Conservation (phyloP, 163 green algal species). For the Scenedesmus sp. region DNA sequence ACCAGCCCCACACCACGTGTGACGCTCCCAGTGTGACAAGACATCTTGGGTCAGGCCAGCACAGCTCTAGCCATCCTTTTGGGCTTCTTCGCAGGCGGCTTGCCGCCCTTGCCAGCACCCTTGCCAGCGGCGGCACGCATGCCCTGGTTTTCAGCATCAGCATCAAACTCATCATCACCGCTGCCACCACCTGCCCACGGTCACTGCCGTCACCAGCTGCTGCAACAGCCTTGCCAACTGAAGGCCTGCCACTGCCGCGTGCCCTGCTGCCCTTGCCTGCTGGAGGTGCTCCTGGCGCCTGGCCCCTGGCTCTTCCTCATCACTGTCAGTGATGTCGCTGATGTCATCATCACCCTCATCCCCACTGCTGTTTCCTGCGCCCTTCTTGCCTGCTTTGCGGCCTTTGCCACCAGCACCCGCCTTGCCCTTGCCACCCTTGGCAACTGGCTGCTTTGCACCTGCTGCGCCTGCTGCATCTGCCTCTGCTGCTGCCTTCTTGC, state of each 20-base stretch:
- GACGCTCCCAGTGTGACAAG: neutral
- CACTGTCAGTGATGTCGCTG: constrained; percentile 19
- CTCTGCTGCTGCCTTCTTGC: neutral
- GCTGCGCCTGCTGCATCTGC: neutral
- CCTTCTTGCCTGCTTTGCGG: neutral
- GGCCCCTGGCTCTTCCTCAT: neutral
- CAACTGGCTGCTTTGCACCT: neutral
- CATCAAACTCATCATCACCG: constrained; percentile 37
- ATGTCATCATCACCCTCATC: neutral
- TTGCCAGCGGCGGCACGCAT: neutral
- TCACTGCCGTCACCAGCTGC: neutral
- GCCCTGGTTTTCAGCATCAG: constrained; percentile 37
- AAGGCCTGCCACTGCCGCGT: neutral
- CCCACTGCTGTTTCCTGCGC: neutral
- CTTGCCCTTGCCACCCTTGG: neutral
- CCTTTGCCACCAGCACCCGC: neutral
- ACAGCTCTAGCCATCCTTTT: neutral
- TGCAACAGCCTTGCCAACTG: constrained; percentile 17
- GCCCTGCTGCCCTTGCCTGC: neutral
- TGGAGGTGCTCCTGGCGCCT: neutral
- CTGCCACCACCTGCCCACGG: neutral
- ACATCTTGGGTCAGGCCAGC: neutral
- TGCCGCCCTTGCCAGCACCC: neutral
- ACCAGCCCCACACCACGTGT: neutral
- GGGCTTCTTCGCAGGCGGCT: constrained; percentile 9